These are phyloP conservation scores for Gossypium turneri DNA, from an alignment of 345 rosid species.

Conservation along the genomic window DNA sequence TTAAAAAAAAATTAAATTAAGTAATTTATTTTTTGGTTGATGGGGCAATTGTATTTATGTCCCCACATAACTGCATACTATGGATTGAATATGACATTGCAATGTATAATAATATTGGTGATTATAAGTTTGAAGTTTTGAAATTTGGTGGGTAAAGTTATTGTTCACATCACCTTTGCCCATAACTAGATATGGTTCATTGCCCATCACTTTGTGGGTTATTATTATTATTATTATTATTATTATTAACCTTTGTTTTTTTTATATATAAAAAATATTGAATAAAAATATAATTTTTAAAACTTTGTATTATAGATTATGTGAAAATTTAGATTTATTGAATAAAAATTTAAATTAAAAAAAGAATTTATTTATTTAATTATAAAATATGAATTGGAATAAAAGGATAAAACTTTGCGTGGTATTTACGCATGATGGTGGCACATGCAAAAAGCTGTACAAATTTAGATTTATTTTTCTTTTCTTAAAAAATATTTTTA, in stretches of 20 bases:
- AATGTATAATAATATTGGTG: background rate
- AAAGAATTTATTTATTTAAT: background rate
- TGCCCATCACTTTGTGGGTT: background rate
- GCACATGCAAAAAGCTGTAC: background rate
- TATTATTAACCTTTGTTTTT: too few relatives aligned
- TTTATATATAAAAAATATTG: too few relatives aligned
- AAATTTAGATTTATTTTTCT: background rate
- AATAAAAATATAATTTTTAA: too few relatives aligned
- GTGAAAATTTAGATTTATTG: too few relatives aligned
- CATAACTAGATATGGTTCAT: background rate
- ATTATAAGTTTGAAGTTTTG: conserved; percentile 1
- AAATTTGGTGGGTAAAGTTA: conserved; percentile 2
- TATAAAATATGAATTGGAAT: background rate
- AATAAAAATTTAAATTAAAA: too few relatives aligned
- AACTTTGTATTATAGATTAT: too few relatives aligned
- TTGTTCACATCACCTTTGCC: background rate
- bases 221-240: background rate
- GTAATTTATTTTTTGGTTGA: background rate
- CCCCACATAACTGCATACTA: conserved; percentile 12
- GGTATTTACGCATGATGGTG: background rate
- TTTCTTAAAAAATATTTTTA: background rate
- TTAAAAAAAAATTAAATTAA: background rate
- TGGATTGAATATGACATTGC: background rate
- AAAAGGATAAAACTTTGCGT: conserved; percentile 2
- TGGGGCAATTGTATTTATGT: background rate